Evolutionary conservation across 495 filamentous ascomycete species (phyloP).

Genomic region (Parachaetomium inaequale): DNA sequence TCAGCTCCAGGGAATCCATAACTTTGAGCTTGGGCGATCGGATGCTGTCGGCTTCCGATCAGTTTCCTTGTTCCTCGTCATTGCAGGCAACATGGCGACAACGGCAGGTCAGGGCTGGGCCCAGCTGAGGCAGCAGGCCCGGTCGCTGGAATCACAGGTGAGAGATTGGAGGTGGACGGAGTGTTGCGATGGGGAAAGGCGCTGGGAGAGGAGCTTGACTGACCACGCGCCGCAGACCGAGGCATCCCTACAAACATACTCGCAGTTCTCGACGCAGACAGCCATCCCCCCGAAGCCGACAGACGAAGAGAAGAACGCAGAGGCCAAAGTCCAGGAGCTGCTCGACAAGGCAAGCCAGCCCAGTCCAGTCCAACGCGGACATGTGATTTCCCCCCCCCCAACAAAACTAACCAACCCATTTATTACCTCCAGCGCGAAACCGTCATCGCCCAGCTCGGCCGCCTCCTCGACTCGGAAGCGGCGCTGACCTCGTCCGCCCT

Average conservation of each 20-base stretch:
- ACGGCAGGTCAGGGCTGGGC: slow-evolving; percentile 82
- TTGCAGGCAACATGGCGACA: slow-evolving; percentile 57
- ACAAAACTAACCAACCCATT: slow-evolving; percentile 9
- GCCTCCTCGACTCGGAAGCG: slow-evolving; percentile 93
- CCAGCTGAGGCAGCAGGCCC: slow-evolving; percentile 89
- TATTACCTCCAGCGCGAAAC: slow-evolving; percentile 62
- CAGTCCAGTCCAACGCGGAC: neutral
- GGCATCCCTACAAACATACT: slow-evolving; percentile 88
- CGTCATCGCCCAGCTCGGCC: slow-evolving; percentile 75
- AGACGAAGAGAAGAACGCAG: slow-evolving; percentile 76
- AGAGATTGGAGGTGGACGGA: neutral
- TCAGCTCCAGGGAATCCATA: neutral
- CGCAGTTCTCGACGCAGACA: slow-evolving; percentile 80
- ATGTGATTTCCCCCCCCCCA: neutral
- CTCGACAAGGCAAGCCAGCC: slow-evolving; percentile 60
- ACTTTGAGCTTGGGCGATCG: slow-evolving; percentile 4
- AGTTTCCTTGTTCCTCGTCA: slow-evolving; percentile 6
- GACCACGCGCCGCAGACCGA: slow-evolving; percentile 63
- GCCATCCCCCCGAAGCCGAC: slow-evolving; percentile 78
- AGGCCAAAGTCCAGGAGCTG: slow-evolving; percentile 78
- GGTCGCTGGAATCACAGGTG: slow-evolving; percentile 90
- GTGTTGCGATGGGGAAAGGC: too few relatives aligned
- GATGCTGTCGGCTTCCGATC: slow-evolving; percentile 12
- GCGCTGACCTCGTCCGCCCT: slow-evolving; percentile 81
- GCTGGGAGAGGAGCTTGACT: neutral